These are phyloP conservation scores for Fusarium aywerte DNA, from an alignment of 2,329 filamentous ascomycete genomes.

Conservation along the genomic window DNA sequence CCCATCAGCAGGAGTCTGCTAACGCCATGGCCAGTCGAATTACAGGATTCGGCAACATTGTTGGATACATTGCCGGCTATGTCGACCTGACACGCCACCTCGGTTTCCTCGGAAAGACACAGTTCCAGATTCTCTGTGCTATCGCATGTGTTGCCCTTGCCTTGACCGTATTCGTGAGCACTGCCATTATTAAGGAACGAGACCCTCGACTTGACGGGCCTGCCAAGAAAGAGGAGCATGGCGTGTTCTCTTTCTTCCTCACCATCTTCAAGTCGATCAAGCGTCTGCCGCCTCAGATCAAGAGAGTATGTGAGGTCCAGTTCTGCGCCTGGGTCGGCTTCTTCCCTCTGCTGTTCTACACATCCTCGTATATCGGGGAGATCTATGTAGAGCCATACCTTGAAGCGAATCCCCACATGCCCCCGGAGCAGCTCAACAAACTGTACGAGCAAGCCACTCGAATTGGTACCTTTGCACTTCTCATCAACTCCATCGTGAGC, in stretches of 20 bases:
- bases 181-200: slow-evolving; percentile 76
- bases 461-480: slow-evolving; percentile 86
- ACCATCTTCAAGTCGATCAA: slow-evolving; percentile 80
- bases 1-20: slow-evolving; percentile 91
- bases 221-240: slow-evolving; percentile 67
- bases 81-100: slow-evolving; percentile 78
- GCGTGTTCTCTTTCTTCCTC: slow-evolving; percentile 81
- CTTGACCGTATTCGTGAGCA: slow-evolving; percentile 76
- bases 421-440: slow-evolving; percentile 77
- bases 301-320: slow-evolving; percentile 82
- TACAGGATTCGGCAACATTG: slow-evolving; percentile 87
- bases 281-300: slow-evolving; percentile 82
- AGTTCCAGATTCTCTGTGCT: slow-evolving; percentile 92
- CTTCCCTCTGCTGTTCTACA: slow-evolving; percentile 96
- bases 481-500: slow-evolving; percentile 88
- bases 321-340: slow-evolving; percentile 94
- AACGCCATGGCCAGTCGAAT: slow-evolving; percentile 95
- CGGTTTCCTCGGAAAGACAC: slow-evolving; percentile 84
- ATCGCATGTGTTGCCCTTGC: slow-evolving; percentile 81
- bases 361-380: slow-evolving; percentile 91
- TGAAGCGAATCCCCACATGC: slow-evolving; percentile 79
- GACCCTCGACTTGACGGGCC: slow-evolving; percentile 80
- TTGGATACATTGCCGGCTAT: slow-evolving; percentile 90
- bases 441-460: slow-evolving; percentile 88
- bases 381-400: slow-evolving; percentile 90